A percentile compares a stretch with the other conserved stretches of the same genome.
phyloP scores from a whole-genome alignment of 2,329 filamentous ascomycete species.

The Beauveria caledonica region DNA sequence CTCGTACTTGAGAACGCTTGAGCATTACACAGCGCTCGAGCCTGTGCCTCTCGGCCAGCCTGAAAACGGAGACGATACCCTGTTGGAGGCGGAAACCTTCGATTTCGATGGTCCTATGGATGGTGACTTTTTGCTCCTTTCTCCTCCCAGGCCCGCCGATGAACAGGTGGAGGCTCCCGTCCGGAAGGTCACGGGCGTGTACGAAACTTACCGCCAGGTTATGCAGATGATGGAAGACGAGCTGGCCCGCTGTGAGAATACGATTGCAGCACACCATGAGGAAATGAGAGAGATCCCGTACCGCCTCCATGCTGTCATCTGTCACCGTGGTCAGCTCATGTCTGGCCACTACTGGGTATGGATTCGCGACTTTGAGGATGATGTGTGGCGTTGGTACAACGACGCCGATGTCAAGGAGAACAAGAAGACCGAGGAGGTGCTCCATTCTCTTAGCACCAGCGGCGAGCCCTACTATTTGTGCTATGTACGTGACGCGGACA shows the following conservation, averaged over 20 bases:
- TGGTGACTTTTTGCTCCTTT: conserved; percentile 27
- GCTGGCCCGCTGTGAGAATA: conserved; percentile 21
- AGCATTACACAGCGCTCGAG: conserved; percentile 14
- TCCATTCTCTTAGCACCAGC: conserved; percentile 55
- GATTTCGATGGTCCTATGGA: conserved; percentile 31
- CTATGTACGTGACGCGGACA: conserved; percentile 64
- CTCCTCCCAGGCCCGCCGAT: conserved; percentile 1
- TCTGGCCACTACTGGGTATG: conserved; percentile 96
- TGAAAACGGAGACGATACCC: conserved; percentile 2
- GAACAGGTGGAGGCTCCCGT: background rate
- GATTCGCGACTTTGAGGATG: conserved; percentile 78
- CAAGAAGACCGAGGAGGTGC: conserved; percentile 58
- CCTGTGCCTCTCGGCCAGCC: background rate
- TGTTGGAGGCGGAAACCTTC: conserved; percentile 23
- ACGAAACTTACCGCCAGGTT: conserved; percentile 21
- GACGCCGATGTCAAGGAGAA: conserved; percentile 70
- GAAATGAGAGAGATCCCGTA: conserved; percentile 62
- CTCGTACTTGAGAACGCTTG: conserved; percentile 21
- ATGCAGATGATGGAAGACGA: conserved; percentile 40
- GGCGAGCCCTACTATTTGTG: conserved; percentile 80
- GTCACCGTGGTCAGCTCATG: conserved; percentile 66
- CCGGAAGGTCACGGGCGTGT: conserved; percentile 13
- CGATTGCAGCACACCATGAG: conserved; percentile 25
- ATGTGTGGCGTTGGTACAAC: conserved; percentile 90
- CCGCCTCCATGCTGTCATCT: conserved; percentile 83